These are phyloP conservation scores for Candida chauliodis DNA, from an alignment of 805 yeast genomes.

Conservation along the genomic window DNA sequence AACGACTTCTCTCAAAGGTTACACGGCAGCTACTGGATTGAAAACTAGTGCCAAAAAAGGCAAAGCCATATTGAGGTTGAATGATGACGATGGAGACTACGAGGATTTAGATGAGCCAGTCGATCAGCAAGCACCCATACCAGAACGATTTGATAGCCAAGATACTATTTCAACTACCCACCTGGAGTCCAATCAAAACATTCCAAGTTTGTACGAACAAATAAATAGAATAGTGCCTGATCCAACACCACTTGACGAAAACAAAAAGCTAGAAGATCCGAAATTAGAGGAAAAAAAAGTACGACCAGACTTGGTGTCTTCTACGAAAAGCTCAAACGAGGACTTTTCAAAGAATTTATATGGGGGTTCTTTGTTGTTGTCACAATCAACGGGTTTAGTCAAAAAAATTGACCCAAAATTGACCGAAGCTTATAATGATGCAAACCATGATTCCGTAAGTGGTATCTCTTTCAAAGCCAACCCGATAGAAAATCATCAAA, in stretches of 20 bases:
- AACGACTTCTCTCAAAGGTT: constrained; percentile 26
- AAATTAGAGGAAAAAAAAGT: constrained; percentile 2
- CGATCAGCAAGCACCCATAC: constrained; percentile 8
- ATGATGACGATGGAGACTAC: constrained; percentile 35
- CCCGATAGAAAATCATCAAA: constrained; percentile 18
- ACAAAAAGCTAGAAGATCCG: constrained; percentile 6
- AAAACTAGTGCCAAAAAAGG: constrained; percentile 36
- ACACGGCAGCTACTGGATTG: constrained; percentile 21
- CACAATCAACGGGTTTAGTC: constrained; percentile 42
- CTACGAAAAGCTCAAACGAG: constrained; percentile 23
- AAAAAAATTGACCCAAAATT: constrained; percentile 26
- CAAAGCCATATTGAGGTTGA: constrained; percentile 35
- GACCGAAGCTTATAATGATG: background rate
- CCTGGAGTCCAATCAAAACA: constrained; percentile 6
- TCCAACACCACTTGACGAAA: constrained; percentile 9
- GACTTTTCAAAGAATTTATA: constrained; percentile 31
- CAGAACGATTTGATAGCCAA: constrained; percentile 12
- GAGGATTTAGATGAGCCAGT: constrained; percentile 31
- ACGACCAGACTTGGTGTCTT: constrained; percentile 6
- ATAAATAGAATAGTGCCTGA: constrained; percentile 9
- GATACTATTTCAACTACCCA: constrained; percentile 5
- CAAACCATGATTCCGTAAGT: constrained; percentile 16
- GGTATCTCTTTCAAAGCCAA: constrained; percentile 33
- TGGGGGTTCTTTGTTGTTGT: constrained; percentile 40
- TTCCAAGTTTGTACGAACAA: constrained; percentile 11